Evolutionary conservation across 2,329 filamentous ascomycete species (phyloP).

Genomic region (Fusarium bulbicola): DNA sequence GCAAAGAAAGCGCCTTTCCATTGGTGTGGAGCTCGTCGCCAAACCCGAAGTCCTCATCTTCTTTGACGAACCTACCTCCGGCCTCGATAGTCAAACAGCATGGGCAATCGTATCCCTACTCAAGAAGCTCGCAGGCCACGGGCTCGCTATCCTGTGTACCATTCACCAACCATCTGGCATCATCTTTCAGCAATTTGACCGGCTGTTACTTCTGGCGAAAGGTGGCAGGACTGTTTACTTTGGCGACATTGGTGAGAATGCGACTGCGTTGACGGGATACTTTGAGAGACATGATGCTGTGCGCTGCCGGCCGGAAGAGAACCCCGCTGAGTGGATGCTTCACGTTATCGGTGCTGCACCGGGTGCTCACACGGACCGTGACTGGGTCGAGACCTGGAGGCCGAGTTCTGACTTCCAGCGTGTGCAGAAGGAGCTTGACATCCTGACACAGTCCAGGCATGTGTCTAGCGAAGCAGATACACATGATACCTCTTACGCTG

Average conservation of each 20-base stretch:
- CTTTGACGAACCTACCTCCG: conserved; percentile 65
- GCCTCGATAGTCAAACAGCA: conserved; percentile 67
- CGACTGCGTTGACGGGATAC: conserved; percentile 72
- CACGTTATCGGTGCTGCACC: conserved; percentile 61
- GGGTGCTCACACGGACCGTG: conserved; percentile 57
- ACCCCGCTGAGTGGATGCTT: conserved; percentile 67
- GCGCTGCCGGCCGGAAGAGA: conserved; percentile 70
- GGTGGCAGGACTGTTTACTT: conserved; percentile 28
- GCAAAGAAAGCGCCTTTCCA: conserved; percentile 66
- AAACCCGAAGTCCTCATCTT: conserved; percentile 65
- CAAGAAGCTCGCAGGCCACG: conserved; percentile 62
- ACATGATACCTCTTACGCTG: conserved; percentile 3
- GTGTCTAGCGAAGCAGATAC: rapidly evolving
- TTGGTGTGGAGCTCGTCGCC: conserved; percentile 63
- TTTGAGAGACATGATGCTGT: conserved; percentile 76
- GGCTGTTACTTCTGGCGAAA: conserved; percentile 56
- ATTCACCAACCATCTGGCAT: conserved; percentile 10
- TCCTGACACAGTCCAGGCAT: conserved; percentile 45
- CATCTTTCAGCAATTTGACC: conserved; percentile 58
- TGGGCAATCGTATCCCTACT: conserved; percentile 68
- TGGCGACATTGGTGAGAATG: conserved; percentile 73
- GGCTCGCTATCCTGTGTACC: conserved; percentile 54
- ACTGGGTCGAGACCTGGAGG: conserved; percentile 71
- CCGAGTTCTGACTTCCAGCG: conserved; percentile 61
- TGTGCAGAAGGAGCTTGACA: conserved; percentile 64